Evolutionary conservation across 305 asterid species (phyloP).

Genomic region (Ilex paraguariensis): DNA sequence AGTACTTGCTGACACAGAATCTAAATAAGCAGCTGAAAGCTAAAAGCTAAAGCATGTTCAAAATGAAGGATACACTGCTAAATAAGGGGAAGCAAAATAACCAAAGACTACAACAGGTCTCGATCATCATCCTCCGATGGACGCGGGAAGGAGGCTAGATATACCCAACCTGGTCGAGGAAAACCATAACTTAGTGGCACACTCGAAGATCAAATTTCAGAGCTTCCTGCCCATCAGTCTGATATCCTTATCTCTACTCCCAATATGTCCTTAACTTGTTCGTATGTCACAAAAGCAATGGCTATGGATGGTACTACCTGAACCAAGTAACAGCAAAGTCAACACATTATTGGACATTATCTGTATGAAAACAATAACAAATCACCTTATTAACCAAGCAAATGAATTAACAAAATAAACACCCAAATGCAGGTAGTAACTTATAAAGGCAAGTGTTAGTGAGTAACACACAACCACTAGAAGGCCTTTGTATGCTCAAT

Average conservation of each 20-base stretch:
- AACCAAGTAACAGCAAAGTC: conserved; percentile 10
- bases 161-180: too few relatives aligned
- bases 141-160: too few relatives aligned
- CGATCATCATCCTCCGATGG: too few relatives aligned
- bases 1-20: conserved; percentile 23
- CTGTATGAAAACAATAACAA: not conserved
- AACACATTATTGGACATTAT: conserved; percentile 9
- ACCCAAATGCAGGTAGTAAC: too few relatives aligned
- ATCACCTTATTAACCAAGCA: not conserved
- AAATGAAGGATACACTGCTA: conserved; percentile 2
- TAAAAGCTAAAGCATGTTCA: conserved; percentile 5
- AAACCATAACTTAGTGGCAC: conserved; percentile 1
- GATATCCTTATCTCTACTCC: conserved; percentile 81
- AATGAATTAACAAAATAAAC: not conserved
- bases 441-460: too few relatives aligned
- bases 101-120: conserved; percentile 6
- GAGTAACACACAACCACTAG: too few relatives aligned
- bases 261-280: conserved; percentile 74
- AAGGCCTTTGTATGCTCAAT: too few relatives aligned
- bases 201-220: conserved; percentile 14
- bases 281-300: conserved; percentile 85
- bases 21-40: conserved; percentile 20
- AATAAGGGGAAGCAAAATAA: conserved; percentile 15
- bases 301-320: conserved; percentile 96
- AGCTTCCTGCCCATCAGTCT: conserved; percentile 42